These are phyloP conservation scores for Endothia cerciana DNA, from an alignment of 2,329 filamentous ascomycete species.

Conservation along the genomic window DNA sequence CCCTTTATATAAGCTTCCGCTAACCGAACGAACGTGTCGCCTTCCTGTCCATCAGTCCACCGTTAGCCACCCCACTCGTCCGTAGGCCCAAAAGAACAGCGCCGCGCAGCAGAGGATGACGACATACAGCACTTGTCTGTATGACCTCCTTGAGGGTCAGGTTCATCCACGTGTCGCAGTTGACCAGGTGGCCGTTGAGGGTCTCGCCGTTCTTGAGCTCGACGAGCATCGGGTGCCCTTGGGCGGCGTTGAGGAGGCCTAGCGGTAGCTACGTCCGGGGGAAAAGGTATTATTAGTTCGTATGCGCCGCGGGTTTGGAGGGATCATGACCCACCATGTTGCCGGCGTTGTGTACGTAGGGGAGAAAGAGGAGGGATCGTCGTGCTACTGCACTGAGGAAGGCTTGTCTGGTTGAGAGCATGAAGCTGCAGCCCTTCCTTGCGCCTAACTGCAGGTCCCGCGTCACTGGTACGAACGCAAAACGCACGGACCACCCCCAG, in stretches of 20 bases:
- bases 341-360: background rate
- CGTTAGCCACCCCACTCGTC: constrained; percentile 20
- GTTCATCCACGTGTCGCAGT: constrained; percentile 99
- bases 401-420: background rate
- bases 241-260: constrained; percentile 89
- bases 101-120: background rate
- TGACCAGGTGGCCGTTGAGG: constrained; percentile 92
- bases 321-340: constrained; percentile 25
- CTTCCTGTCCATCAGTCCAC: constrained; percentile 61
- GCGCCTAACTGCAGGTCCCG: constrained; percentile 12
- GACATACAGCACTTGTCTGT: constrained; percentile 79
- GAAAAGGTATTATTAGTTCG: background rate
- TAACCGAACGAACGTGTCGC: constrained; percentile 89
- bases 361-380: background rate
- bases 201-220: constrained; percentile 98
- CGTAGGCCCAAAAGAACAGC: background rate
- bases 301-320: background rate
- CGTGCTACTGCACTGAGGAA: constrained; percentile 20
- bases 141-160: constrained; percentile 95
- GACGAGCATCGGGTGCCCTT: constrained; percentile 97
- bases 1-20: constrained; percentile 96
- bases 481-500: constrained; percentile 23
- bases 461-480: constrained; percentile 23
- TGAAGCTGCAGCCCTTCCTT: constrained; percentile 1
- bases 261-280: constrained; percentile 61